A percentile compares a stretch with the other conserved stretches of the same genome.
phyloP scores from a whole-genome alignment of 2,329 filamentous ascomycete genomes.

The Trichoderma aggressivum region DNA sequence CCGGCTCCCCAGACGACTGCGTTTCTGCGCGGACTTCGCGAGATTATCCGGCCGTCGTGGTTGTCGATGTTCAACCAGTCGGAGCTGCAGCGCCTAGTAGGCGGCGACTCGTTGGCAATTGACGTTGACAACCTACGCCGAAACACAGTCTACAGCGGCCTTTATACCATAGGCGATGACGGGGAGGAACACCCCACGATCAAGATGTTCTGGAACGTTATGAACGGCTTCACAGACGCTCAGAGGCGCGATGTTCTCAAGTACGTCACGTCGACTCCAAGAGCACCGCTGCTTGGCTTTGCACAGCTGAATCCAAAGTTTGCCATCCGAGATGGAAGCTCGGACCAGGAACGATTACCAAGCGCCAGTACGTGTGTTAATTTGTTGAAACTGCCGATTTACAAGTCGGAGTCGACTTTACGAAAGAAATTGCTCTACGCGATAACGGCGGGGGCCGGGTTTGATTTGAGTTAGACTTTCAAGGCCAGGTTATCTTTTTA shows the following conservation, averaged over 20 bases:
- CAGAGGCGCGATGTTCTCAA: slow-evolving; percentile 86
- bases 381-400: slow-evolving; percentile 84
- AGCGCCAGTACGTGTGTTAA: slow-evolving; percentile 97
- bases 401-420: slow-evolving; percentile 62
- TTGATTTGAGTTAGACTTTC: slow-evolving; percentile 65
- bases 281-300: slow-evolving; percentile 87
- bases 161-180: slow-evolving; percentile 89
- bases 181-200: slow-evolving; percentile 81
- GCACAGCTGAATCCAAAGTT: slow-evolving; percentile 80
- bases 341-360: slow-evolving; percentile 67
- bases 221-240: slow-evolving; percentile 69
- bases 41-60: slow-evolving; percentile 90
- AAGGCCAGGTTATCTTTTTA: not conserved
- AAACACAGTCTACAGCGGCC: slow-evolving; percentile 82
- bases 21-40: slow-evolving; percentile 79
- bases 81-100: slow-evolving; percentile 89
- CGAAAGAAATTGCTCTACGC: slow-evolving; percentile 85
- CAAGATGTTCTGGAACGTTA: slow-evolving; percentile 85
- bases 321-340: slow-evolving; percentile 74
- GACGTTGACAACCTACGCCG: slow-evolving; percentile 79
- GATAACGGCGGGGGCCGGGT: slow-evolving; percentile 84
- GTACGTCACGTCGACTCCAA: slow-evolving; percentile 90
- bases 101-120: slow-evolving; percentile 81
- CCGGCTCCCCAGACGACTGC: slow-evolving; percentile 77
- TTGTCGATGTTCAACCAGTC: slow-evolving; percentile 98